phyloP scores from a whole-genome alignment of 148 eudicot genomes.

The Camellia japonica region DNA sequence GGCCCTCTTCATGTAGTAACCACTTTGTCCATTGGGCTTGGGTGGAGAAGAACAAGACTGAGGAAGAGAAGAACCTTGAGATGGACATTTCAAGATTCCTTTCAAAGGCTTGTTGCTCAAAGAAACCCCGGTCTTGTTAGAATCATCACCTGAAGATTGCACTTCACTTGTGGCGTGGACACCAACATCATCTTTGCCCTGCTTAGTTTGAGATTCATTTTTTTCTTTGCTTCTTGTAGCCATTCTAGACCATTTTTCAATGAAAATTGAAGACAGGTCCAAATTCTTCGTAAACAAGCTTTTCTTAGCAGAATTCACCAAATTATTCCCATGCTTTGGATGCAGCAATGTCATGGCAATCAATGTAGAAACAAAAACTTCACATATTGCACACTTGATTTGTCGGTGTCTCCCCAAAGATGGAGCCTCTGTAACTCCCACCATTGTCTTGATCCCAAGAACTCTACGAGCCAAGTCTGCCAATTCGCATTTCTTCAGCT shows the following conservation, averaged over 20 bases:
- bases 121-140: not conserved
- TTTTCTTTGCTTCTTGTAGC: slow-evolving; percentile 4
- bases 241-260: slow-evolving; percentile 27
- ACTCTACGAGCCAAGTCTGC: slow-evolving; percentile 35
- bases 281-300: slow-evolving; percentile 21
- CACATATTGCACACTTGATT: slow-evolving; percentile 13
- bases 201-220: not conserved
- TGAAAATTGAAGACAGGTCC: slow-evolving; percentile 8
- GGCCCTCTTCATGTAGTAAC: not conserved
- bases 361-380: slow-evolving; percentile 29
- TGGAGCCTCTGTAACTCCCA: slow-evolving; percentile 30
- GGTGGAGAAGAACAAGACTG: slow-evolving; percentile 15
- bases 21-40: slow-evolving; percentile 21
- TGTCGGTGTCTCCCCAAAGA: slow-evolving; percentile 30
- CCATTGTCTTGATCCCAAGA: slow-evolving; percentile 37
- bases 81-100: slow-evolving; percentile 36
- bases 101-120: slow-evolving; percentile 16
- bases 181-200: no score
- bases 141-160: not conserved
- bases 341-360: slow-evolving; percentile 24
- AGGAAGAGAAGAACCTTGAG: not conserved
- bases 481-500: slow-evolving; percentile 23
- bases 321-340: slow-evolving; percentile 7
- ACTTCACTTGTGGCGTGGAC: not conserved
- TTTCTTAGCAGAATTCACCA: not conserved